These are phyloP conservation scores for Selenicereus undatus DNA, from an alignment of 148 eudicot species.

Conservation along the genomic window DNA sequence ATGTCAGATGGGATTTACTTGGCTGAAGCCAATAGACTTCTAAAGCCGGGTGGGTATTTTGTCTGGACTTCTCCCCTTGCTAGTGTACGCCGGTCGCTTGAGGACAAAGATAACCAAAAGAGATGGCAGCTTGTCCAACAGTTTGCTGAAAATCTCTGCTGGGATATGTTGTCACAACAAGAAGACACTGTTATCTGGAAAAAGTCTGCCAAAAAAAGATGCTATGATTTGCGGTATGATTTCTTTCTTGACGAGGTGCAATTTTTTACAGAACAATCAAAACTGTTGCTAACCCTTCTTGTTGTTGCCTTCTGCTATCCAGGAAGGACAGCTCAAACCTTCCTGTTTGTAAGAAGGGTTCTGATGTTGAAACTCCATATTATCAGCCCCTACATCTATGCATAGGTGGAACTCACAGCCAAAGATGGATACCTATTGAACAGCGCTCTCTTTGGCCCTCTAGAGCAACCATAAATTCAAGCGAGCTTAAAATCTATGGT, in stretches of 20 bases:
- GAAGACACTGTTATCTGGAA: slow-evolving; percentile 93
- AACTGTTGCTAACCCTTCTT: neutral
- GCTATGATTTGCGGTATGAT: slow-evolving; percentile 58
- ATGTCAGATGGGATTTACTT: slow-evolving; percentile 76
- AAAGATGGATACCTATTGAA: slow-evolving; percentile 76
- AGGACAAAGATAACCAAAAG: slow-evolving; percentile 47
- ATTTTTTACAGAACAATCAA: neutral
- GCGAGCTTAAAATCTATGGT: slow-evolving; percentile 71
- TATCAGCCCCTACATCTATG: slow-evolving; percentile 67
- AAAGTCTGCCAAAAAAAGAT: slow-evolving; percentile 56
- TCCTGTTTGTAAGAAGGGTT: slow-evolving; percentile 56
- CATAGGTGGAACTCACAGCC: slow-evolving; percentile 75
- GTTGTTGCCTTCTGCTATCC: slow-evolving; percentile 4
- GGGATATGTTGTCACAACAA: slow-evolving; percentile 82
- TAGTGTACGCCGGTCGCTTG: slow-evolving; percentile 43
- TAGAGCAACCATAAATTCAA: slow-evolving; percentile 42
- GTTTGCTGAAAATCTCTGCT: slow-evolving; percentile 62
- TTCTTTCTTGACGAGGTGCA: neutral
- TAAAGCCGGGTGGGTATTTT: slow-evolving; percentile 95
- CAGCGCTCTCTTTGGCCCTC: slow-evolving; percentile 66
- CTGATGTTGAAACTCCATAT: slow-evolving; percentile 73
- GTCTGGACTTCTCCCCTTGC: slow-evolving; percentile 82
- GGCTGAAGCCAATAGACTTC: slow-evolving; percentile 79
- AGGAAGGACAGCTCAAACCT: slow-evolving; percentile 57
- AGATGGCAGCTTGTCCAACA: slow-evolving; percentile 60